Evolutionary conservation across 2,329 filamentous ascomycete species (phyloP), one percentile per base, ranked within the genome.

Genomic region (Paraconiothyrium brasiliense): DNA sequence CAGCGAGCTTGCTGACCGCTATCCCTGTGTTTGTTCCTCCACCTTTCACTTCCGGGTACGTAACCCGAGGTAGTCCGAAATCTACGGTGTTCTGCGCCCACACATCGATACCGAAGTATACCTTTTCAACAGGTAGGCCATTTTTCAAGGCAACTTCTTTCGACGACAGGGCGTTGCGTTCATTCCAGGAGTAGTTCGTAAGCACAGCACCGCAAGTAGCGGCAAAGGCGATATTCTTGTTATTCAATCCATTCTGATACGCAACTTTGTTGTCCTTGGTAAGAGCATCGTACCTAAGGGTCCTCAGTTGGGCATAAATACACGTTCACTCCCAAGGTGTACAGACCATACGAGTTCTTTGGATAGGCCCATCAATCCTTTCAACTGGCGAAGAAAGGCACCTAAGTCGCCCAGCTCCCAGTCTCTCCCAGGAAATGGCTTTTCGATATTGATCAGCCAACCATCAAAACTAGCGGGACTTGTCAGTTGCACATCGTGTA

Each of bases 381-480:
- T 76, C 7, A 84, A 58, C 51, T 82, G 76, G 8, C 66, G 52
- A 5, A 83, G 69, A 55, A 83, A 84, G 1, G 70, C 66, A 37
- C 74, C 60, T 1, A 83, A 62, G 4, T 73, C 41, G 7, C 66
- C 44, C 3, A 64, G 7, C 60, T 74, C 57, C 77, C 79, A 82
- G 5, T 44, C 61, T 2, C 67, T 59, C 24, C 68, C 63, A 6
- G 77, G 71, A 65, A 83, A 82, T 1, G 77, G 68, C 54, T 79
- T 79, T 59, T 84, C 82, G 27, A 84, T 78, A 51, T 84, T 83
- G 37, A 84, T 63, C 35, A 84, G 69, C 80, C 80, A 84, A 16
- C 81, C 82, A 60, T 84, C 81, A 58, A 84, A 84, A 11, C 43
- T 56, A 39, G 24, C 11, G 4, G n/a, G 1, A 24, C 22, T 24